Evolutionary conservation across 768 basidiomycete genomes (phyloP).

Genomic region (Amanita pseudoporphyria): DNA sequence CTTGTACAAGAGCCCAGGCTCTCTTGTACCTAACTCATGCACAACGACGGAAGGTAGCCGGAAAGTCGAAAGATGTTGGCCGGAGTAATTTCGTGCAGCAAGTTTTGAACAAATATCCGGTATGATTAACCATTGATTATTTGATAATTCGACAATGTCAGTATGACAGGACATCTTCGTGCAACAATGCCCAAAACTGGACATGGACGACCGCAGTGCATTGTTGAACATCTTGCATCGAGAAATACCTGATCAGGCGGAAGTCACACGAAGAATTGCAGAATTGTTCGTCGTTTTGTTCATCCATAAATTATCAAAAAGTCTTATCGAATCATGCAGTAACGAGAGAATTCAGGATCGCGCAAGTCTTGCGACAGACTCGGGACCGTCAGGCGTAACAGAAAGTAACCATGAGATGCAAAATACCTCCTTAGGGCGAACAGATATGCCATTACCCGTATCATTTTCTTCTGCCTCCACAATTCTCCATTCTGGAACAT

Average conservation of each 20-base stretch:
- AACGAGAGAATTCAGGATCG: neutral
- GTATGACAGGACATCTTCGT: neutral
- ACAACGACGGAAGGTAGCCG: constrained; percentile 39
- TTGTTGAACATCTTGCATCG: constrained; percentile 37
- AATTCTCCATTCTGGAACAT: too few species aligned
- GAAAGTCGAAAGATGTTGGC: constrained; percentile 38
- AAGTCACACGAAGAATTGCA: constrained; percentile 29
- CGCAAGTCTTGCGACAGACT: neutral
- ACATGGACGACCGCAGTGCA: neutral
- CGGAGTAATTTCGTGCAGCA: constrained; percentile 50
- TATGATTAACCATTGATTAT: neutral
- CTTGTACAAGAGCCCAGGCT: constrained; percentile 76
- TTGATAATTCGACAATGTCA: neutral
- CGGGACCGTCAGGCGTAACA: neutral
- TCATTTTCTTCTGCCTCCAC: neutral
- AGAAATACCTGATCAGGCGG: constrained; percentile 30
- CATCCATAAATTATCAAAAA: neutral
- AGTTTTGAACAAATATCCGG: constrained; percentile 17
- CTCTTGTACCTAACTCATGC: constrained; percentile 53
- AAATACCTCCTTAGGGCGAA: neutral
- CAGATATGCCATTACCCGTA: neutral
- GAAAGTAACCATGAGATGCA: neutral
- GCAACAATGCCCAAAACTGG: neutral
- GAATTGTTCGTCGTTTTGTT: constrained; percentile 37
- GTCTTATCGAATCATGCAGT: neutral